Conservation (phyloP, 2,329 filamentous ascomycete genomes). For the Xylariaceae sp. region DNA sequence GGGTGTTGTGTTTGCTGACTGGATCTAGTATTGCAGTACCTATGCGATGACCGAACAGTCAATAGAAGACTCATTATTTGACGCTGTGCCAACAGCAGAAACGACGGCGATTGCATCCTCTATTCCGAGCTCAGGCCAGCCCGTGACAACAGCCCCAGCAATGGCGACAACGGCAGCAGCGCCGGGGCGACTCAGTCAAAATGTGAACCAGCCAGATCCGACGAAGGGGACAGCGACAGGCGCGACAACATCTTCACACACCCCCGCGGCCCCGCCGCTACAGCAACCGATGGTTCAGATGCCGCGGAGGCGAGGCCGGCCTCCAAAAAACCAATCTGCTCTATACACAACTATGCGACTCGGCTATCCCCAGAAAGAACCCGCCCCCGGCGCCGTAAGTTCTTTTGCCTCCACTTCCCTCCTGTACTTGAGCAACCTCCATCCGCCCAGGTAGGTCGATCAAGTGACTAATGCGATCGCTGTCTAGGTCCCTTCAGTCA, state of each 20-base stretch:
- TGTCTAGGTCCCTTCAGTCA: background rate
- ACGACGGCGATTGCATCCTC: background rate
- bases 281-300: background rate
- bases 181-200: background rate
- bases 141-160: background rate
- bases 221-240: background rate
- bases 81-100: background rate
- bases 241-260: background rate
- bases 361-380: background rate
- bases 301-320: background rate
- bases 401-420: background rate
- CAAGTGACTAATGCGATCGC: background rate
- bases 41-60: slow-evolving; percentile 7
- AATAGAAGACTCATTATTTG: background rate
- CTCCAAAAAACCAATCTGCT: background rate
- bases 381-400: background rate
- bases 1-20: background rate
- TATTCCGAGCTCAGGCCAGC: background rate
- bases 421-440: background rate
- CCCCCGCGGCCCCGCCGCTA: background rate
- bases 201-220: background rate
- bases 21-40: background rate
- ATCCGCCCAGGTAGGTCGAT: background rate
- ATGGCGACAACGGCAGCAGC: background rate
- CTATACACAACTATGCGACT: background rate